phyloP scores from a whole-genome alignment of 192 early-diverging fungal species.

The Phycomyces blakesleeanus region DNA sequence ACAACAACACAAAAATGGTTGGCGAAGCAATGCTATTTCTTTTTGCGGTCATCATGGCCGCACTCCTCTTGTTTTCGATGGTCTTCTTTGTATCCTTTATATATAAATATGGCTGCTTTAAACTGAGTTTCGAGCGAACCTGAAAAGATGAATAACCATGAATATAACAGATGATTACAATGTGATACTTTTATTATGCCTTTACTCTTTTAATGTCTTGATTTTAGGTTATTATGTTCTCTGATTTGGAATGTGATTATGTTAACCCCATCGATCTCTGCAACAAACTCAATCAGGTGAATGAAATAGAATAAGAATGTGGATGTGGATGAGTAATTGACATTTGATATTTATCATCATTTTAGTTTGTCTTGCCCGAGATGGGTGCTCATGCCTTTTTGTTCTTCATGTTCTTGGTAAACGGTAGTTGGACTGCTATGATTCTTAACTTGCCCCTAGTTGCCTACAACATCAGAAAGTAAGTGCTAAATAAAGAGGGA shows the following conservation, averaged over 20 bases:
- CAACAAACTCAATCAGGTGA: constrained; percentile 90
- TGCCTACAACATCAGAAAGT: constrained; percentile 87
- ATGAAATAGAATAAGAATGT: neutral
- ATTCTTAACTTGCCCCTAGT: constrained; percentile 84
- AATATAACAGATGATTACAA: too few relatives aligned
- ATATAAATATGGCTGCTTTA: neutral
- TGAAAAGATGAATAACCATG: neutral
- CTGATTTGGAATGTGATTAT: constrained; percentile 90
- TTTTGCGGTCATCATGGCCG: constrained; percentile 90
- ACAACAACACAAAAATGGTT: constrained; percentile 38
- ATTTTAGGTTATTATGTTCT: constrained; percentile 52
- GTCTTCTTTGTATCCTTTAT: constrained; percentile 86
- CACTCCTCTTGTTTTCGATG: constrained; percentile 87
- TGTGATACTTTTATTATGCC: constrained; percentile 6
- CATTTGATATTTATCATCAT: neutral
- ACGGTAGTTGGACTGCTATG: constrained; percentile 85
- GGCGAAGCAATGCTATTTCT: constrained; percentile 77
- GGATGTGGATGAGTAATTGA: too few relatives aligned
- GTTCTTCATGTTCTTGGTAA: constrained; percentile 77
- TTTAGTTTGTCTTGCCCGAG: constrained; percentile 93
- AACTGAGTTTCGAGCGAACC: neutral
- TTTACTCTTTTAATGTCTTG: neutral
- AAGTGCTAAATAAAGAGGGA: constrained; percentile 26
- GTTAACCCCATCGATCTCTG: constrained; percentile 99
- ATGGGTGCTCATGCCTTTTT: constrained; percentile 82